Evolutionary conservation across 2,329 filamentous ascomycete species (phyloP), one percentile per base, ranked within the genome.

Genomic region (Epichloe baconii): DNA sequence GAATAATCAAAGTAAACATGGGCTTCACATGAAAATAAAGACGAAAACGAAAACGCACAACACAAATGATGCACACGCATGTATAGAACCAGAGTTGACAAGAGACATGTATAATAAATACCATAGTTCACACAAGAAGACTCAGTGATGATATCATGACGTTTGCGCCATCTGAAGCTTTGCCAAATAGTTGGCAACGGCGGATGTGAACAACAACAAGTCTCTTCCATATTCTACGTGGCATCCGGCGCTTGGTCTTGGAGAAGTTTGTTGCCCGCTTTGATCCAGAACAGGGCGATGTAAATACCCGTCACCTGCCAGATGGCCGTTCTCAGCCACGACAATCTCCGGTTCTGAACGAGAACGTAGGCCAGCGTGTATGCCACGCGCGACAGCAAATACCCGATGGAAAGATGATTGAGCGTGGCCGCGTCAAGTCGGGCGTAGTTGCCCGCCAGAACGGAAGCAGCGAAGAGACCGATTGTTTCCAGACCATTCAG

Each of bases 371-470:
- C 56, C 52, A 67, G 53, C 61, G 70, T 69, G 64, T 70, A 77
- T 36, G 59, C 56, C 19, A 61, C 53, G 8, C 74, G 69, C 55
- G 61, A 64, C 36, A 56, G 59, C 15, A 76, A 53, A 52, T 75
- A 76, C 35, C 60, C 60, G 26, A 67, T 52, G 37, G 65, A 61
- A 21, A 75, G 57, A 42, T 54, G 44, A 57, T 77, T 77, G 53
- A 75, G 60, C 15, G 57, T 61, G 14, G 53, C 49, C 14, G 57
- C 53, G 14, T 67, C 59, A 5, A 76, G 65, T 17, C 66, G 64
- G 4, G 72, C 64, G 14, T 62, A 59, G 59, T 74, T 76, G 55
- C 69, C 73, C 15, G 73, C 73, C 34, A 70, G 64, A 19, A 77
- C 65, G 40, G 62, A 67, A 2, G 68, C 68, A 17, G 71, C 66